Base-by-base conservation (phyloP, 768 basidiomycete species). In the Rhodotorula graminis region DNA sequence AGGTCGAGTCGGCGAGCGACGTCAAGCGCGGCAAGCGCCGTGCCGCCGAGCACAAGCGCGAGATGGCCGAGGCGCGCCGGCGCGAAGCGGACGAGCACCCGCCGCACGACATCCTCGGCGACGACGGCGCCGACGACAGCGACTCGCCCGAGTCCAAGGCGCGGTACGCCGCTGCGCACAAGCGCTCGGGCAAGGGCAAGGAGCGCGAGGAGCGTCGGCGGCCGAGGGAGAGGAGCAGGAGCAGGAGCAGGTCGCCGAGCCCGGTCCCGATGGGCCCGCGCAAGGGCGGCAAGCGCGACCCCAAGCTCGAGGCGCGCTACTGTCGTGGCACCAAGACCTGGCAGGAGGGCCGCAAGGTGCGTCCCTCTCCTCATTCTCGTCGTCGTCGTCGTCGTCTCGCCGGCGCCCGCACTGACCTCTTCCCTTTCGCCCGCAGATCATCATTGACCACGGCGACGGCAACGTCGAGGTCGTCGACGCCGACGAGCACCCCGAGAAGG, bases 381-480 rank as follows among this genome's bases (percentile, higher is more conserved):
- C 10, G 18, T 37, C 37, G 9, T 37, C 37, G 37, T 9, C 37
- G 37, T 37, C 37, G 37, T 9, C 37, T 37, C 37, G 37, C 4
- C 37, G 5, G 37, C 37, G 37, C 37, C 37, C 4, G 37, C 4
- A 9, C 37, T 37, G 37, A 37, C 37, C n/a, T 46, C 27, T 18
- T 14, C 6, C 5, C 14, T 37, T 37, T 7, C 29, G 16, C 53
- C 8, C 29, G 29, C 69, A 75, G 74, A 72, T 73, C 65, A 70
- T 76, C 60, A 70, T 76, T 42, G 75, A 76, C 55, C 75, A 69
- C 55, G 71, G 66, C 49, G 55, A 76, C 19, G 75, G 75, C 64
- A 65, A 76, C 2, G 71, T 73, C 23, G 71, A 76, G 29, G 62
- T 76, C 21, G 70, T 76, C 69, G 75, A 76, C 31, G 16, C 60